phyloP scores from a whole-genome alignment of 129 eudicot species.

The carrot (Daucus carota) region DH1_v3.0 NC_030383.2:48572001-48572500 shows the following conservation, averaged over 20 bases:
- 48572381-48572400: no score
- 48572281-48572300: no score
- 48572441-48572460: no score
- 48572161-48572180: neutral
- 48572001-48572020: neutral
- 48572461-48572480: no score
- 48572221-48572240: slow-evolving; percentile 91
- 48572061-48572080: neutral
- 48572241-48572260: slow-evolving; percentile 92
- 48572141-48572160: neutral
- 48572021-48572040: neutral
- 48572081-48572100: neutral
- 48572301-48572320: neutral
- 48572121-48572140: neutral
- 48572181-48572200: slow-evolving; percentile 73
- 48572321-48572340: neutral
- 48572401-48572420: no score
- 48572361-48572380: no score
- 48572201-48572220: slow-evolving; percentile 82
- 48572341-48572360: no score
- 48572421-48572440: no score
- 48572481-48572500: no score
- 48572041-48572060: neutral
- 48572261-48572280: slow-evolving; percentile 82
- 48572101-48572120: neutral